Evolutionary conservation across 805 yeast species (phyloP).

Genomic region (Candida parachauliodes): DNA sequence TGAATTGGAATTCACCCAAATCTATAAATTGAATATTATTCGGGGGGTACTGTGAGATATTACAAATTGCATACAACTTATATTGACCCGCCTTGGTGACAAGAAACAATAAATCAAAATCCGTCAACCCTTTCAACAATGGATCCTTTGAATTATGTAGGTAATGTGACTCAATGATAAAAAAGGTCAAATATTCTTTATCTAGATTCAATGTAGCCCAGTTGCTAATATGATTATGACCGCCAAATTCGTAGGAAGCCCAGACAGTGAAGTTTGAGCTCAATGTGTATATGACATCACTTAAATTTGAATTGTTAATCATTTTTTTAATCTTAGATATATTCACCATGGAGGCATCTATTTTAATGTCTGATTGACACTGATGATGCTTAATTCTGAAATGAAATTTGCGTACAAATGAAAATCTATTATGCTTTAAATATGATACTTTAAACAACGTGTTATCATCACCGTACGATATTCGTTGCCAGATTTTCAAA

Average conservation of each 20-base stretch:
- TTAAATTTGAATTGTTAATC: constrained; percentile 31
- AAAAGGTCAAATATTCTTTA: constrained; percentile 14
- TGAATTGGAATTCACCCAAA: constrained; percentile 18
- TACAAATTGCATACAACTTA: constrained; percentile 44
- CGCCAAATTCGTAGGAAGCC: constrained; percentile 60
- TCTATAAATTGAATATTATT: constrained; percentile 42
- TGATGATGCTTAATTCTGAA: constrained; percentile 46
- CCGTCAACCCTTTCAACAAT: constrained; percentile 6
- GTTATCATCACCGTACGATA: constrained; percentile 54
- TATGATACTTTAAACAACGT: constrained; percentile 67
- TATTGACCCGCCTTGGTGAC: constrained; percentile 39
- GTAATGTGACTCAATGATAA: constrained; percentile 36
- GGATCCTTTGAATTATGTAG: constrained; percentile 23
- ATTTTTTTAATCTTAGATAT: constrained; percentile 32
- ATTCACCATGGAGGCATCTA: constrained; percentile 29
- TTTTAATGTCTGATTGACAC: constrained; percentile 9
- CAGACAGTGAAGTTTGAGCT: constrained; percentile 63
- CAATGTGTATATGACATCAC: constrained; percentile 55
- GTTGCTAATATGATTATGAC: constrained; percentile 51
- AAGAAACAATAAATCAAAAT: constrained; percentile 36
- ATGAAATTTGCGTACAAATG: constrained; percentile 50
- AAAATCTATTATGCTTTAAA: constrained; percentile 52
- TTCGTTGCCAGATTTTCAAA: constrained; percentile 76
- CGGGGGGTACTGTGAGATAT: constrained; percentile 55
- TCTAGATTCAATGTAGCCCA: constrained; percentile 49